These are phyloP conservation scores for Thymus mandschuricus DNA, from an alignment of 257 asterid genomes.

Conservation along the genomic window DNA sequence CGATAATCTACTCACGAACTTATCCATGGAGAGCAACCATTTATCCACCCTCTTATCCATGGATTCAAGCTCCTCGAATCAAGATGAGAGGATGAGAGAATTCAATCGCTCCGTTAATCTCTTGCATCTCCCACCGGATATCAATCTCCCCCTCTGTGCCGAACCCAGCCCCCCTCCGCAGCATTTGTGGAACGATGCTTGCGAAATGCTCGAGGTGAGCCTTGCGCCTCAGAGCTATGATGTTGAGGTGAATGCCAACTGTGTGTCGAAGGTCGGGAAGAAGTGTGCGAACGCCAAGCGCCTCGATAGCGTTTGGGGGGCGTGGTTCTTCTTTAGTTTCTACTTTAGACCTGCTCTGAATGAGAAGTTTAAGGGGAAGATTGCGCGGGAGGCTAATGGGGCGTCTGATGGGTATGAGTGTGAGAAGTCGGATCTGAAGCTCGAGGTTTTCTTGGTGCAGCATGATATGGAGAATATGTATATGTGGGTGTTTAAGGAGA, in stretches of 20 bases:
- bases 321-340: slow-evolving; percentile 38
- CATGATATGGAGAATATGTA: slow-evolving; percentile 43
- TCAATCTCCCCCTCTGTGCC: slow-evolving; percentile 37
- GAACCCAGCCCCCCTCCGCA: slow-evolving; percentile 39
- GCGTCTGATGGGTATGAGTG: slow-evolving; percentile 34
- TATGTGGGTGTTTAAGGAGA: slow-evolving; percentile 42
- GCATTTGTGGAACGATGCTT: slow-evolving; percentile 32
- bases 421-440: slow-evolving; percentile 39
- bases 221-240: slow-evolving; percentile 36
- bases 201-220: slow-evolving; percentile 35
- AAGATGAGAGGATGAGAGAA: slow-evolving; percentile 34
- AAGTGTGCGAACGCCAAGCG: slow-evolving; percentile 33
- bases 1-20: slow-evolving; percentile 35
- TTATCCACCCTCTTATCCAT: slow-evolving; percentile 34
- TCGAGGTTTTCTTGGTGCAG: slow-evolving; percentile 38
- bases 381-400: slow-evolving; percentile 28
- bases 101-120: slow-evolving; percentile 29
- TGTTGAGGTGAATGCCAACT: slow-evolving; percentile 26
- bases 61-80: slow-evolving; percentile 33
- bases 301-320: slow-evolving; percentile 35
- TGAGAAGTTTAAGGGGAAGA: slow-evolving; percentile 37
- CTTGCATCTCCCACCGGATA: slow-evolving; percentile 34
- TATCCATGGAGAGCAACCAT: slow-evolving; percentile 39
- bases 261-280: slow-evolving; percentile 33
- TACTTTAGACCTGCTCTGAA: slow-evolving; percentile 35